Percentiles rank a stretch among this genome's conserved stretches.
Evolutionary conservation across 148 eudicot species (phyloP).

Genomic region (Tetragonia tetragonoides): DNA sequence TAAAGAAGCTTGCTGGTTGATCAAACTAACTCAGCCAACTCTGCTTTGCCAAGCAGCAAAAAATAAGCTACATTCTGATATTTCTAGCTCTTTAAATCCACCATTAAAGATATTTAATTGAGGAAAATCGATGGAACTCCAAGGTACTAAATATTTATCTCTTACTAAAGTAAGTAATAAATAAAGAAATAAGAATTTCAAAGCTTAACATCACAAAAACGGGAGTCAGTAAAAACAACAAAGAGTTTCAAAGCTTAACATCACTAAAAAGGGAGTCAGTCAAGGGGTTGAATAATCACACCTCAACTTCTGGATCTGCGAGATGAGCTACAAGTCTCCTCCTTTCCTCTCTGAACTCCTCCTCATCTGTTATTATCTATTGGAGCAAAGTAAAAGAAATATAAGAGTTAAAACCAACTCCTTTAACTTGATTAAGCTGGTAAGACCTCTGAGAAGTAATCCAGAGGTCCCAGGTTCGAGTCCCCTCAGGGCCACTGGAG

Average conservation of each 20-base stretch:
- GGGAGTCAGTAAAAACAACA: background rate
- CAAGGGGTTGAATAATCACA: slow-evolving; percentile 31
- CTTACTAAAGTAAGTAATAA: too few relatives aligned
- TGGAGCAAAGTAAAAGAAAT: slow-evolving; percentile 10
- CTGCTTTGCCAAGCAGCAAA: background rate
- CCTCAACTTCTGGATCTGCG: slow-evolving; percentile 99
- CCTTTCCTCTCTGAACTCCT: slow-evolving; percentile 67
- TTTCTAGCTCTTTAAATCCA: background rate
- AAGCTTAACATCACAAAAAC: background rate
- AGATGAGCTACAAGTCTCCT: slow-evolving; percentile 87
- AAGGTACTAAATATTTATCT: background rate
- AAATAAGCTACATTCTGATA: background rate
- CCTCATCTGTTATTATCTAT: slow-evolving; percentile 79
- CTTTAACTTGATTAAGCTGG: background rate
- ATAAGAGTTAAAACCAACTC: background rate
- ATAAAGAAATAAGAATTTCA: too few relatives aligned
- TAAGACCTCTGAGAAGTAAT: too few relatives aligned
- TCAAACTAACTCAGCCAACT: background rate
- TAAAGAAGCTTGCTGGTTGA: background rate
- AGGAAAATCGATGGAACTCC: background rate
- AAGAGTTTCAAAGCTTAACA: background rate
- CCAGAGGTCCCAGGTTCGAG: too few relatives aligned
- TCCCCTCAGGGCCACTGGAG: too few relatives aligned
- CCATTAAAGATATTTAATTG: background rate
- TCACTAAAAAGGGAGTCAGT: background rate